A percentile compares a stretch with the other conserved stretches of the same genome.
Conservation (phyloP, 2,329 filamentous ascomycete genomes). For the Colletotrichum eremochloae region DNA sequence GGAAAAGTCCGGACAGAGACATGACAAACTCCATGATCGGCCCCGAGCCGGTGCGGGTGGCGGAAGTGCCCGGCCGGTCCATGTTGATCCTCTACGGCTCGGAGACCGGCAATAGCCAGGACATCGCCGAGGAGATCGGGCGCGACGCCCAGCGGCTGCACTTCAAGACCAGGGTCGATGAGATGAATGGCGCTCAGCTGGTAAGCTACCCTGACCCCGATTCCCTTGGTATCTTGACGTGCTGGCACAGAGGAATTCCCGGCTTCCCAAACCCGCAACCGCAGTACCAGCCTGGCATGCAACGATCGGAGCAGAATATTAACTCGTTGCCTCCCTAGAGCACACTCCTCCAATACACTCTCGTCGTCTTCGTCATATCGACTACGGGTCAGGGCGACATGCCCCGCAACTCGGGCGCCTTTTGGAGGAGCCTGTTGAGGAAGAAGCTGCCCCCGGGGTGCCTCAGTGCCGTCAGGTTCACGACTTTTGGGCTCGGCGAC, state of each 20-base stretch:
- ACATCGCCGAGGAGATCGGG: conserved; percentile 88
- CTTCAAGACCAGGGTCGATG: conserved; percentile 81
- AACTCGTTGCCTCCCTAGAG: conserved; percentile 54
- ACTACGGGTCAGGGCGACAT: conserved; percentile 97
- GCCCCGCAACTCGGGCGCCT: conserved; percentile 82
- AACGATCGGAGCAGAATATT: conserved; percentile 12
- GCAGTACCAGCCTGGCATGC: not conserved
- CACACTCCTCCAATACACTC: conserved; percentile 61
- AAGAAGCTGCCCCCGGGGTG: conserved; percentile 81
- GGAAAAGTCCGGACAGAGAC: not conserved
- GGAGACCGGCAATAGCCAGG: conserved; percentile 94
- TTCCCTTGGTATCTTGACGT: not conserved
- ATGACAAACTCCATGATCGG: conserved; percentile 32
- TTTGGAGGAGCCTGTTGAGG: conserved; percentile 88
- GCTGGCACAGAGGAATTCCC: not conserved
- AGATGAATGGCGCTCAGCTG: conserved; percentile 81
- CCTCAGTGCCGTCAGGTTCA: conserved; percentile 78
- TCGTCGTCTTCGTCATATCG: conserved; percentile 86
- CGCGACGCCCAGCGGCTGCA: conserved; percentile 80
- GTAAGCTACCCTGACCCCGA: conserved; percentile 64
- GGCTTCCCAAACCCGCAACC: too few species aligned
- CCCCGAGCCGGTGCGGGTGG: conserved; percentile 44
- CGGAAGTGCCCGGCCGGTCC: conserved; percentile 53
- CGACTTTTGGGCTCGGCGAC: conserved; percentile 92
- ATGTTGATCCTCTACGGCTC: conserved; percentile 89